phyloP scores from a whole-genome alignment of 805 yeast genomes.

The Starmerella powellii region DNA sequence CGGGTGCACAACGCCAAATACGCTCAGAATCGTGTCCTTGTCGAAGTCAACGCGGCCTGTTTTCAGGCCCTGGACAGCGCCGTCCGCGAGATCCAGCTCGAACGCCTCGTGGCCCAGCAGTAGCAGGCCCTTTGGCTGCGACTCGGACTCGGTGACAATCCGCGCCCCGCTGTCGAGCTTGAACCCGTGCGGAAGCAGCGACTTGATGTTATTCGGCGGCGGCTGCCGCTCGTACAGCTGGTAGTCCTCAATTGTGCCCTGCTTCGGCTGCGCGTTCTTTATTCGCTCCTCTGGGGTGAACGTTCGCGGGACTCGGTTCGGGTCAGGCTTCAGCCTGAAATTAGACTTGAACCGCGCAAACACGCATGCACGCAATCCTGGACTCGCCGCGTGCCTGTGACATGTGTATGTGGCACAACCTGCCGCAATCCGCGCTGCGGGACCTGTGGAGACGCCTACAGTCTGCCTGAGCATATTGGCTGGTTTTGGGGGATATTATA shows the following conservation, averaged over 20 bases:
- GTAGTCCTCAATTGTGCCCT: constrained; percentile 27
- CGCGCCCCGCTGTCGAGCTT: constrained; percentile 43
- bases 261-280: constrained; percentile 23
- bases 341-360: constrained; percentile 5
- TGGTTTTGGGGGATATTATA: too few relatives aligned
- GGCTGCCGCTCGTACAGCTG: constrained; percentile 36
- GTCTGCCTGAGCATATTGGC: too few relatives aligned
- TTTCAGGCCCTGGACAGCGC: constrained; percentile 35
- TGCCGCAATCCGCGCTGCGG: too few relatives aligned
- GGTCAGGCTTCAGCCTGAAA: constrained; percentile 22
- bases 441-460: too few relatives aligned
- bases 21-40: constrained; percentile 32
- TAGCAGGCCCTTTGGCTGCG: constrained; percentile 24
- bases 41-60: constrained; percentile 45
- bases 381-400: background rate
- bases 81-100: constrained; percentile 39
- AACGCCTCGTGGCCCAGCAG: constrained; percentile 41
- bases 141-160: constrained; percentile 24
- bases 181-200: constrained; percentile 44
- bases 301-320: constrained; percentile 21
- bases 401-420: too few relatives aligned
- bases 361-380: background rate
- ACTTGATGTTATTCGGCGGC: constrained; percentile 42
- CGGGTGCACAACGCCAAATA: constrained; percentile 51
- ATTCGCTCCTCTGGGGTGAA: constrained; percentile 18